Evolutionary conservation across 495 filamentous ascomycete species (phyloP).

Genomic region (Lasiosphaeria miniovina): DNA sequence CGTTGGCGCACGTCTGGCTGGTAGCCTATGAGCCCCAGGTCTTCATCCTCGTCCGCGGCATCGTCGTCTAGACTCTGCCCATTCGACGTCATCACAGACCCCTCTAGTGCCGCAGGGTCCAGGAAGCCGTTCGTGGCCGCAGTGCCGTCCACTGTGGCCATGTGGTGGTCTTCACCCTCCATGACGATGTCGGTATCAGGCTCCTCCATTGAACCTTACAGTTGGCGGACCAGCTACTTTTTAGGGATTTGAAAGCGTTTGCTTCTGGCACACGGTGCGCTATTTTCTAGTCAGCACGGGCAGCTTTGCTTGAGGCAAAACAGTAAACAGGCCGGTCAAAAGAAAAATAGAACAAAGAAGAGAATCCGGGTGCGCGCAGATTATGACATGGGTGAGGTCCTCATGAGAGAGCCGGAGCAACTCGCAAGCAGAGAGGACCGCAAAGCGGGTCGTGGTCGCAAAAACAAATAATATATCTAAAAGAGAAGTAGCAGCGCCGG

Average conservation of each 20-base stretch:
- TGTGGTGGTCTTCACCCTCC: conserved; percentile 38
- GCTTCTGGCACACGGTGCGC: not conserved
- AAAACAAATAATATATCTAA: too few species aligned
- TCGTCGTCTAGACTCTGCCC: conserved; percentile 25
- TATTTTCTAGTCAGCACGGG: too few species aligned
- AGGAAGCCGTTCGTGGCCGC: conserved; percentile 35
- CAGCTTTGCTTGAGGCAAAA: too few species aligned
- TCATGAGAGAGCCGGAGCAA: too few species aligned
- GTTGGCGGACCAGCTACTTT: not conserved
- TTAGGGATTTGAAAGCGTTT: not conserved
- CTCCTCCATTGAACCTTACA: conserved; percentile 29
- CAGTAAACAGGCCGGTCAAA: too few species aligned
- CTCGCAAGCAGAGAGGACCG: too few species aligned
- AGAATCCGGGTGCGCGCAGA: too few species aligned
- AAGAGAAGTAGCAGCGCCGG: too few species aligned
- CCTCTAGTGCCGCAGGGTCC: conserved; percentile 20
- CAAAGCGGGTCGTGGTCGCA: too few species aligned
- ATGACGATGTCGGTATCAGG: conserved; percentile 29
- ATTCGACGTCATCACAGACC: conserved; percentile 23
- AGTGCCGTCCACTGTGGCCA: conserved; percentile 33
- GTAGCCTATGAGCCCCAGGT: conserved; percentile 17
- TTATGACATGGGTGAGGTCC: too few species aligned
- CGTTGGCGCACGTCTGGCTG: conserved; percentile 21
- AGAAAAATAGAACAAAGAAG: too few species aligned
- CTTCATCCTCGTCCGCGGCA: conserved; percentile 29